A percentile compares a stretch with the other conserved stretches of the same genome.
Conservation (phyloP, 257 asterid species). For the Nicotiana noctiflora region DNA sequence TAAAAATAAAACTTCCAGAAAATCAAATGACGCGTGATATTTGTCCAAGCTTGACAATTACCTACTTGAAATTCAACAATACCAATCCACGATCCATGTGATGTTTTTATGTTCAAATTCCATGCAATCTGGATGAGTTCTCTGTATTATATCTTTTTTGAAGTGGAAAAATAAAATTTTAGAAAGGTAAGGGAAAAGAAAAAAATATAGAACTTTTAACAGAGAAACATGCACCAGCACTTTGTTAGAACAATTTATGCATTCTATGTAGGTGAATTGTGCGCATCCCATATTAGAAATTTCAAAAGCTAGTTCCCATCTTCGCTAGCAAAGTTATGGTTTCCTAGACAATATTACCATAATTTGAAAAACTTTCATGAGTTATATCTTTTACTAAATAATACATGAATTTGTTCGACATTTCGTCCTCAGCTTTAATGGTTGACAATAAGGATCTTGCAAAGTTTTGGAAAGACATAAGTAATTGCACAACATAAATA, state of each 20-base stretch:
- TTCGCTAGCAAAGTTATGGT: background rate
- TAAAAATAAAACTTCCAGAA: background rate
- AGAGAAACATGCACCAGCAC: background rate
- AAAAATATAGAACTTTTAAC: too few species aligned
- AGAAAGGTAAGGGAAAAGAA: background rate
- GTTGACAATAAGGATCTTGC: slow-evolving; percentile 2
- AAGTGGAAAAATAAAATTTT: background rate
- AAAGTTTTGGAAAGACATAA: background rate
- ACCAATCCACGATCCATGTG: background rate
- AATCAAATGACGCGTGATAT: background rate
- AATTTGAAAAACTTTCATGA: background rate
- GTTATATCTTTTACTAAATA: background rate
- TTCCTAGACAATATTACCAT: background rate
- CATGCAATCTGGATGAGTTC: background rate
- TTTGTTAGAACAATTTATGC: background rate
- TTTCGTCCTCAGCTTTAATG: background rate
- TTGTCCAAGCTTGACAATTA: background rate
- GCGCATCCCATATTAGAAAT: background rate
- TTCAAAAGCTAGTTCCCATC: background rate
- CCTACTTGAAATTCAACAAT: background rate
- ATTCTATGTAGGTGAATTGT: background rate
- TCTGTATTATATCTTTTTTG: background rate
- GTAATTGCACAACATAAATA: background rate
- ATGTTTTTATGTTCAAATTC: background rate
- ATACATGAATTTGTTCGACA: background rate